phyloP scores from a whole-genome alignment of 305 asterid genomes.

The Galium porrigens region DNA sequence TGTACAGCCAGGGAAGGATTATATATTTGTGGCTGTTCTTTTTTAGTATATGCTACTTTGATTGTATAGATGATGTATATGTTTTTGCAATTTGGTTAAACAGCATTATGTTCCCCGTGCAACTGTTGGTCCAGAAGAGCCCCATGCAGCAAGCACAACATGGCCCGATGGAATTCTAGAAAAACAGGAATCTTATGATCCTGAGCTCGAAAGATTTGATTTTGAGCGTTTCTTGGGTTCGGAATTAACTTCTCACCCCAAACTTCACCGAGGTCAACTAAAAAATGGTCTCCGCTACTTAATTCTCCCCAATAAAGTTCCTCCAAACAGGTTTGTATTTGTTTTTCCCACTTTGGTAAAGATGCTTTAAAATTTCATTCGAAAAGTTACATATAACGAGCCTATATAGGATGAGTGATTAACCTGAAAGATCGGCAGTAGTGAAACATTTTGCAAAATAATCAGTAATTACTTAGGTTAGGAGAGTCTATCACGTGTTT shows the following conservation, averaged over 20 bases:
- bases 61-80: slow-evolving; percentile 1
- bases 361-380: background rate
- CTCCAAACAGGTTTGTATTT: slow-evolving; percentile 62
- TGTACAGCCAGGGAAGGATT: background rate
- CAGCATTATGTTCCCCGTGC: slow-evolving; percentile 42
- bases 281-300: slow-evolving; percentile 88
- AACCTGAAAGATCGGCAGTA: background rate
- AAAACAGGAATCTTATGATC: slow-evolving; percentile 45
- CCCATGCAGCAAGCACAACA: slow-evolving; percentile 88
- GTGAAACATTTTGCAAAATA: background rate
- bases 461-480: background rate
- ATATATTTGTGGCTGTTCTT: background rate
- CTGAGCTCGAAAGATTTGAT: slow-evolving; percentile 47
- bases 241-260: slow-evolving; percentile 84
- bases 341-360: slow-evolving; percentile 5
- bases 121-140: slow-evolving; percentile 91
- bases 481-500: slow-evolving; percentile 1
- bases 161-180: slow-evolving; percentile 81
- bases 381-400: background rate
- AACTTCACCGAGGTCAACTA: slow-evolving; percentile 78
- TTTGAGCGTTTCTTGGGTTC: slow-evolving; percentile 49
- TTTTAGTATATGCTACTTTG: background rate
- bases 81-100: slow-evolving; percentile 26
- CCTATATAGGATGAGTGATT: background rate
- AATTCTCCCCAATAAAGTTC: slow-evolving; percentile 89